Base-by-base conservation (phyloP, 1,139 yeast species). In the Lodderomyces oxycetoniae region DNA sequence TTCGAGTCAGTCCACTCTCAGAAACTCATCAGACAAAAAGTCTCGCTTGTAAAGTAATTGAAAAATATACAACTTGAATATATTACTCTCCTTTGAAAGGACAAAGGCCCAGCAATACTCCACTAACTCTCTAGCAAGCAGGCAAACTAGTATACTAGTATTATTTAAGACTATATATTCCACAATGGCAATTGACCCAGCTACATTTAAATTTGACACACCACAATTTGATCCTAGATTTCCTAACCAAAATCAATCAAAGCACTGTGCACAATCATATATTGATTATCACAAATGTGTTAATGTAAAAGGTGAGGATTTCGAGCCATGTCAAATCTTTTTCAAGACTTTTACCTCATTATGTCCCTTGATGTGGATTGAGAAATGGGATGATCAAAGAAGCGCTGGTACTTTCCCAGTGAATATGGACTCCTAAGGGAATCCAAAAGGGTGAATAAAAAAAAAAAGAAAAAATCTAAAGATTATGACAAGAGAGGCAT, bases 201-300 rank as follows among this genome's bases (percentile, higher is more conserved):
- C 65, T 46, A 66, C 53, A 48, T 68, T 68, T 54, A 68, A 68
- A 57, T 72, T 84, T 59, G 85, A 79, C 50, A 84, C 94, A 44
- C 91, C 87, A 46, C 91, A 85, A 58, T 84, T 82, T 69, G 91
- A 85, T 67, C 83, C 94, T 55, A 81, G 96, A 67, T 87, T 86
- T 80, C 97, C 98, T 51, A 79, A 86, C 74, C 89, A 79, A 65
- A 91, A 89, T 79, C 98, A 89, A 69, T 84, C 96, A 55, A 88
- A 84, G 72, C 96, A 89, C 75, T 89, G 98, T 76, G 93, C 93
- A 79, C 97, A 89, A 72, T 76, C 93, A 49, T 91, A 89, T 72
- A 87, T 91, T 55, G 98, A 91, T 68, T 91, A 89, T 80, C 91
- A 85, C 82, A 89, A 88, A 69, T 91, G 98, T 73, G 78, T 91